A percentile compares a stretch with the other conserved stretches of the same genome.
phyloP scores from a whole-genome alignment of 441 rosid species.

The Jatropha multifida region DNA sequence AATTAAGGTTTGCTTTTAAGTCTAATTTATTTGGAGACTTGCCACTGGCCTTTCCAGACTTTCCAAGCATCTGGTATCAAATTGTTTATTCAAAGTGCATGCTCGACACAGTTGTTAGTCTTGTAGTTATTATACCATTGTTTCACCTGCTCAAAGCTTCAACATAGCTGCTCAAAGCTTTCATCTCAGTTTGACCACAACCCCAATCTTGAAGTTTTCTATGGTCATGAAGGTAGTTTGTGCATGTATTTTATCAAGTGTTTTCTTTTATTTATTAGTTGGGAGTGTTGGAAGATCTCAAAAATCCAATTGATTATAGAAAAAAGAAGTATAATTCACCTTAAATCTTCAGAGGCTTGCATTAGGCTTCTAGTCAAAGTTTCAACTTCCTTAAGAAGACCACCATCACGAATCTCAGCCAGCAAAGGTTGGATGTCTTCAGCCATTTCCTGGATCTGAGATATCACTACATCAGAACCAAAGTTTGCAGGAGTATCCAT shows the following conservation, averaged over 20 bases:
- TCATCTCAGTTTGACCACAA: neutral
- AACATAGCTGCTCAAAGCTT: neutral
- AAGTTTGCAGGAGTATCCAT: constrained; percentile 48
- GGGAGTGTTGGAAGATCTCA: neutral
- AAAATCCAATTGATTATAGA: neutral
- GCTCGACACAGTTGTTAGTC: neutral
- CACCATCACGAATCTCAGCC: constrained; percentile 74
- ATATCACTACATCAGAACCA: constrained; percentile 71
- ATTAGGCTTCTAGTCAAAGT: constrained; percentile 73
- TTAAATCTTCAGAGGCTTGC: constrained; percentile 86
- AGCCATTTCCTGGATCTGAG: constrained; percentile 95
- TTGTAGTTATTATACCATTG: neutral
- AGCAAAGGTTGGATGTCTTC: constrained; percentile 96
- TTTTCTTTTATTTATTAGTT: neutral
- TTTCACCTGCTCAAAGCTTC: neutral
- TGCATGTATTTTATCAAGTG: neutral
- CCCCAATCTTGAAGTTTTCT: neutral
- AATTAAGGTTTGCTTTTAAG: neutral
- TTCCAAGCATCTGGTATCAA: neutral
- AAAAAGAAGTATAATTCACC: constrained; percentile 42
- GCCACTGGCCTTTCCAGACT: neutral
- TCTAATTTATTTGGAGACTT: neutral
- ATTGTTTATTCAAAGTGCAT: constrained; percentile 5
- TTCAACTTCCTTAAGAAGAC: constrained; percentile 88
- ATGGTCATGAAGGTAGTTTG: neutral